Evolutionary conservation across 257 asterid species (phyloP), one percentile per base, ranked within the genome.

Genomic region (Solanum acaule): DNA sequence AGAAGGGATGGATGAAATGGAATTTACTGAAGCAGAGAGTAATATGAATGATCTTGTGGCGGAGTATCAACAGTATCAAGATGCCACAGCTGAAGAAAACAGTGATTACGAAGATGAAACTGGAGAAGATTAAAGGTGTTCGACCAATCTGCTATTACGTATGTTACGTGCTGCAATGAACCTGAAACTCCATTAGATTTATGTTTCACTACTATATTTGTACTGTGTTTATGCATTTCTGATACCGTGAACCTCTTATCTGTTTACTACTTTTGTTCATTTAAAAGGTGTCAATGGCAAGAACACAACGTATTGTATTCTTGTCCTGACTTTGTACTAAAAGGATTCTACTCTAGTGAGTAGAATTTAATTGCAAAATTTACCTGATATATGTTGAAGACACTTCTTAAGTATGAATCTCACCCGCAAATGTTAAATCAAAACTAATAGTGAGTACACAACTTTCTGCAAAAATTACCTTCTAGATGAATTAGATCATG

Each of bases 91-190:
- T 49, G 86, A 82, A 49, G 86, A 82, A 29, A 49, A 82, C 25
- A 29, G 86, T 31, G 86, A 31, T 20, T 82, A 49, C 31, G 86
- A 82, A 82, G 86, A 82, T 82, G 86, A 82, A 29, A 40, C 44
- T 82, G 86, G 70, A 82, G 86, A 82, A 82, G 86, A 82, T 29
- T 82, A 82, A 82, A 82, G 86, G 86, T 82, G 71, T 82, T 82
- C 70, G 4, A 1, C 70, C 27, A 49, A 82, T 82, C 13, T 82
- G 44, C 31, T 82, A 3, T 82, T 82, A 49, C 86, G 70, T 49
- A 8, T 81, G 86, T 46, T 79, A 16, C 29, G 29, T 31, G 44
- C 86, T 82, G 86, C 86, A 18, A 11, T 52, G 42, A 82, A 82
- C 29, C 29, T 49, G 20, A 81, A 46, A 3, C 40, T 44, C 29